Evolutionary conservation across 1,139 yeast species (phyloP).

Genomic region (Blastobotrys petasosporus): DNA sequence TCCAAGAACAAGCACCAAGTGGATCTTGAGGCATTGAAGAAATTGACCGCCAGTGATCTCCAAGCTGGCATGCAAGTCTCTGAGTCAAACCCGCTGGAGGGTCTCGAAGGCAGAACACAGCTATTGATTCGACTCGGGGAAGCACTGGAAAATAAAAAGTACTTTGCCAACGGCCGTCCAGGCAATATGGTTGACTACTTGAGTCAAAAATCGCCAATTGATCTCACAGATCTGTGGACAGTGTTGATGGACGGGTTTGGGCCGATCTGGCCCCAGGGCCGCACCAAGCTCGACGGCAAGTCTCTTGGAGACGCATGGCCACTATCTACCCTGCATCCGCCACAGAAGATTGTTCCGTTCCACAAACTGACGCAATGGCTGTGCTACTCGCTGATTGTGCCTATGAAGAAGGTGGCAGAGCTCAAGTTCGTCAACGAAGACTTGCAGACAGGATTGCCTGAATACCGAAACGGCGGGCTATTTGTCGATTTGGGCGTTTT

Average conservation of each 20-base stretch:
- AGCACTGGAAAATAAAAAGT: constrained; percentile 36
- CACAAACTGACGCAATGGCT: constrained; percentile 61
- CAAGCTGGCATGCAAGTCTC: constrained; percentile 42
- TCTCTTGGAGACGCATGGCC: constrained; percentile 58
- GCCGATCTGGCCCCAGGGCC: constrained; percentile 55
- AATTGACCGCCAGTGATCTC: constrained; percentile 24
- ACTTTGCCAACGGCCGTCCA: constrained; percentile 46
- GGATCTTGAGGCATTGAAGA: constrained; percentile 38
- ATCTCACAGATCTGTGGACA: constrained; percentile 45
- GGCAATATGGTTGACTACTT: constrained; percentile 49
- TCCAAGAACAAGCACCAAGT: constrained; percentile 36
- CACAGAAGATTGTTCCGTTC: constrained; percentile 43
- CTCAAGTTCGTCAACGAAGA: constrained; percentile 40
- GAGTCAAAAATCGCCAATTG: constrained; percentile 24
- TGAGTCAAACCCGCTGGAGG: constrained; percentile 38
- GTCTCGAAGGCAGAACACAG: constrained; percentile 46
- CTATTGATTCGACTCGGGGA: constrained; percentile 43
- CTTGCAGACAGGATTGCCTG: constrained; percentile 55
- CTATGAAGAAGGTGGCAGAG: constrained; percentile 40
- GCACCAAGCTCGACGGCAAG: constrained; percentile 43
- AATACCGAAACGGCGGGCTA: constrained; percentile 58
- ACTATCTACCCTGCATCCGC: constrained; percentile 31
- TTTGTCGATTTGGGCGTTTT: constrained; percentile 49
- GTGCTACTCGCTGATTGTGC: constrained; percentile 50
- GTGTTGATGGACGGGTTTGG: constrained; percentile 47